Evolutionary conservation across 495 filamentous ascomycete genomes (phyloP), one percentile per base, ranked within the genome.

Genomic region (Penicillium tannophilum): DNA sequence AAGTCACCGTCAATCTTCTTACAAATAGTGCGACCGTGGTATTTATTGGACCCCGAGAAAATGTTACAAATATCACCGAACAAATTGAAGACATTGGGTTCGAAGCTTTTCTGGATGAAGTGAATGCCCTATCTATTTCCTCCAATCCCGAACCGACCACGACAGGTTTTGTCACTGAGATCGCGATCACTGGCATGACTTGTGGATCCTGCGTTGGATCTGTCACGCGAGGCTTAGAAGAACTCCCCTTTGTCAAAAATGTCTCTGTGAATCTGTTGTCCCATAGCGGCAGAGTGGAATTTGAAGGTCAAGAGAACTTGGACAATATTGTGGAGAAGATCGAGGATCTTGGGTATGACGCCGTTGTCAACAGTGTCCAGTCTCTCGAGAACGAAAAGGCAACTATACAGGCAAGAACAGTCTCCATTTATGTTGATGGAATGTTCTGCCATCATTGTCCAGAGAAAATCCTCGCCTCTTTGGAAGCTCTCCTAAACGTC

Each of bases 391-490:
- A 9, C 20, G 44, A 69, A 6, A 49, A 63, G 8, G 59, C 54
- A 3, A 23, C 44, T 26, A 48, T 59, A 0, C 66, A 74, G 39
- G 69, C 80, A 23, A 78, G 92, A 55, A 84, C 83, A 5, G 78
- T 93, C 12, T 72, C 73, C 49, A 86, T 96, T 59, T 78, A 62
- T 33, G 81, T 98, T 42, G 83, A 90, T 42, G 93, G 94, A 42
- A 92, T 97, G 83, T 93, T 88, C 73, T 97, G 93, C 73, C 80
- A 85, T 39, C 88, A 93, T 68, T 97, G 94, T 64, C 88, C 93
- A 2, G 72, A 74, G 9, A 82, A 84, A 31, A 78, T 96, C 16
- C 60, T 79, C 1, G 73, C 64, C 2, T 76, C 78, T 5, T 71
- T 95, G 55, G 63, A 79, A 41, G 72, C 69, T 16, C 80, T 87